Percentiles rank a stretch among this genome's conserved stretches.
phyloP scores from a whole-genome alignment of 129 eudicot genomes.

The Dittrichia graveolens region DNA sequence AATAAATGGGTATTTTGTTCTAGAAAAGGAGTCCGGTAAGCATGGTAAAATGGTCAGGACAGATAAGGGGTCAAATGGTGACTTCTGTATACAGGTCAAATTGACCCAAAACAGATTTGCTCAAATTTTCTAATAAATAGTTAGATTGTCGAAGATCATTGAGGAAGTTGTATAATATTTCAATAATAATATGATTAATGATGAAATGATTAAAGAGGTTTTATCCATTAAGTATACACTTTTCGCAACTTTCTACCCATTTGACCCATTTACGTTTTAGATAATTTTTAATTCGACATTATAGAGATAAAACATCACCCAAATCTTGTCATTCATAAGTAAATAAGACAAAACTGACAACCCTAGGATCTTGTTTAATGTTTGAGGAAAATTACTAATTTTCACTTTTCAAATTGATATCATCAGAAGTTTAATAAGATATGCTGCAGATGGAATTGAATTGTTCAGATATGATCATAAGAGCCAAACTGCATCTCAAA shows the following conservation, averaged over 20 bases:
- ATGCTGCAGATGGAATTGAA: not conserved
- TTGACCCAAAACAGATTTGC: not conserved
- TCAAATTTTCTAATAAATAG: too few species aligned
- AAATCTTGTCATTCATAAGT: not conserved
- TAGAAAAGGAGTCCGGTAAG: not conserved
- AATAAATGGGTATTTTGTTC: not conserved
- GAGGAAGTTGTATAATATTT: not conserved
- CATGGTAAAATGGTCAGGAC: not conserved
- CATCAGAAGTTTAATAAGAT: not conserved
- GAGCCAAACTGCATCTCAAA: not conserved
- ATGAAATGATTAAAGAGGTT: not conserved
- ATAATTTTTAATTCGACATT: not conserved
- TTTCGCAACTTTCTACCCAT: not conserved
- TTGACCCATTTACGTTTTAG: not conserved
- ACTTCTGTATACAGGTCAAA: not conserved
- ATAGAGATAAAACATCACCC: not conserved
- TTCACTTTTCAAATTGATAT: not conserved
- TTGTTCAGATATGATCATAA: not conserved
- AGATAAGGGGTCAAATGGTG: not conserved
- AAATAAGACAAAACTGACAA: not conserved
- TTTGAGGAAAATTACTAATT: not conserved
- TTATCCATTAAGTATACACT: not conserved
- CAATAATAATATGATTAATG: not conserved
- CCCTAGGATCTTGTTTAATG: not conserved
- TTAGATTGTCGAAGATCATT: not conserved